Evolutionary conservation across 441 rosid genomes (phyloP), one percentile per base, ranked within the genome.

Genomic region (Gossypium gossypioides): DNA sequence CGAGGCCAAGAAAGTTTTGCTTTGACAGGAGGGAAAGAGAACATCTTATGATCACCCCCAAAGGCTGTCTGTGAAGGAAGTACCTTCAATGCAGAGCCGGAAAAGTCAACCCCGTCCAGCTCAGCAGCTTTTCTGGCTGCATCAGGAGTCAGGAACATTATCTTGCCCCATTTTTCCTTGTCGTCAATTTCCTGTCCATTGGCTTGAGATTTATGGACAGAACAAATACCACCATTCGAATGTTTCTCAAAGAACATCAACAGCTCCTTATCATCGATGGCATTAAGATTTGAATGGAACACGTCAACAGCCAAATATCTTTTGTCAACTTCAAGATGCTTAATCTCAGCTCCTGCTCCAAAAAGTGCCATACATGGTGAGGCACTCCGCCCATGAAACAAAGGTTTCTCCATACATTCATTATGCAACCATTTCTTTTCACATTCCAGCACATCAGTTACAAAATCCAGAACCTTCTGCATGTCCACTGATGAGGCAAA

Each of bases 321-420:
- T 74, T 83, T 88, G 65, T 86, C 87, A 72, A 90, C 85, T 82
- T 94, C 97, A 74, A 92, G 83, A 87, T 94, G 97, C 85, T 83
- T 89, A 72, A 94, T 89, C 83, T 84, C 89, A 57, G 96, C 97
- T 78, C 99, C 97, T 74, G 97, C 82, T 75, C 97, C 99, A 73
- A 94, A 82, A 76, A 94, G 85, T 27, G 96, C 99, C 50, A 86
- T 13, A 32, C 86, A 80, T 27, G 89, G 84, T 18, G 84, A 83
- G 44, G 69, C 77, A 69, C 87, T 85, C 24, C 83, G 85, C 50
- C 87, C 89, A 59, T 77, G 84, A 77, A 84, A 89, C 57, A 94
- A 67, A 62, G 72, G 69, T 76, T 87, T 89, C 83, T 86, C 97
- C 78, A 82, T 50, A 83, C 97, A 92, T 82, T 94, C 97, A 74